Evolutionary conservation across 768 basidiomycete genomes (phyloP), one percentile per base, ranked within the genome.

Genomic region (Artomyces pyxidatus): DNA sequence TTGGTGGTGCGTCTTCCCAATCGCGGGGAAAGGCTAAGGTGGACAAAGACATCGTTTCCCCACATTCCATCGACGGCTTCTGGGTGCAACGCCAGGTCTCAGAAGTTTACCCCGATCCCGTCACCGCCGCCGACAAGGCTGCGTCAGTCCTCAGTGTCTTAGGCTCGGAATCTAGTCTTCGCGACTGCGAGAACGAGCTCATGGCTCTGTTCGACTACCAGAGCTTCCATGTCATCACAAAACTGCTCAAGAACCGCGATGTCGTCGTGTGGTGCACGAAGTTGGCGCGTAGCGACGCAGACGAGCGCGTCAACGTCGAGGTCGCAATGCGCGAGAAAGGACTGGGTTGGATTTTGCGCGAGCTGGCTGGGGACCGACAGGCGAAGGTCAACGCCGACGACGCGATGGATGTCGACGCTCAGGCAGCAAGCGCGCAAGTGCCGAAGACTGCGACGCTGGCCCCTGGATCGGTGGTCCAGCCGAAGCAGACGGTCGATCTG

Each of bases 241-340:
- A 82, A 51, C 86, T 98, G 61, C 78, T 95, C 63, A 92, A 93
- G 68, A 98, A 98, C 70, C 81, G 94, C 48, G 96, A 99, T 45
- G 86, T 91, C 50, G 74, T 98, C 42, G 92, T 97, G 0, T 99
- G 96, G 96, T 96, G 92, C 59, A 99, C 96, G 41, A 94, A 94
- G 67, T 77, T 97, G 43, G 88, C 91, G 67, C 80, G 95, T 22
- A 86, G 85, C 47, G 82, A 85, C 58, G 88, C 88, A 0, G 86
- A 97, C 39, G 90, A 91, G 63, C 79, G 86, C 40, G 80, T 94
- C 37, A 90, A 97, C 60, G 80, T 96, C 32, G 95, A 98, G 67
- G 95, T 98, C 3, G 91, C 91, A 0, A 99, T 99, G 96, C 76
- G 95, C 39, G 95, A 98, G 71, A 95, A 90, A 67, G 92, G 90